phyloP scores from a whole-genome alignment of 2,329 filamentous ascomycete genomes.

The Exophiala sp. region DNA sequence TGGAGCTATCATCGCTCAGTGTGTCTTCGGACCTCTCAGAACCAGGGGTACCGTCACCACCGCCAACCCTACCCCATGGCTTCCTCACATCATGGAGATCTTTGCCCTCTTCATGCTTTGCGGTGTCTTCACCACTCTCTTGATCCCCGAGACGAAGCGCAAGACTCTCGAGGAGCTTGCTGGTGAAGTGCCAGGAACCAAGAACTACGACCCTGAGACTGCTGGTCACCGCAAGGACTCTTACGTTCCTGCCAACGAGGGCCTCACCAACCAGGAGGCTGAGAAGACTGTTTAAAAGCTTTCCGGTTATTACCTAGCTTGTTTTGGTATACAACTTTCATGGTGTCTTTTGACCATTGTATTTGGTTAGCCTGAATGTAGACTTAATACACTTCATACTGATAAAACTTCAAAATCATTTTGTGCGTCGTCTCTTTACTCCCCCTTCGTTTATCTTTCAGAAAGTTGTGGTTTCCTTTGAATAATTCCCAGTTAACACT shows the following conservation, averaged over 20 bases:
- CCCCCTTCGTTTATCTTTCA: too few species aligned
- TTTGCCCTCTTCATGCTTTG: slow-evolving; percentile 64
- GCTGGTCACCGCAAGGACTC: slow-evolving; percentile 26
- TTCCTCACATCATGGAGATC: slow-evolving; percentile 64
- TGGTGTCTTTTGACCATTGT: too few species aligned
- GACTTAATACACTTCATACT: too few species aligned
- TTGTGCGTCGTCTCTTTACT: too few species aligned
- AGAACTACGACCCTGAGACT: slow-evolving; percentile 41
- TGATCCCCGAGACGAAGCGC: slow-evolving; percentile 76
- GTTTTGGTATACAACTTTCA: too few species aligned
- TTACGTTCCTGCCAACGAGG: slow-evolving; percentile 21
- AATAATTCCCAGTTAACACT: too few species aligned
- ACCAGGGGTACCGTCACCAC: slow-evolving; percentile 53
- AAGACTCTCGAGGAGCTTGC: slow-evolving; percentile 69
- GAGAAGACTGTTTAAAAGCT: slow-evolving; percentile 8
- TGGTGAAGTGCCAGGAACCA: slow-evolving; percentile 61
- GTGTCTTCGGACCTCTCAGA: slow-evolving; percentile 61
- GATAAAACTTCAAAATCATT: too few species aligned
- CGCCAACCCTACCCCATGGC: slow-evolving; percentile 59
- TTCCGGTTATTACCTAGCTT: too few species aligned
- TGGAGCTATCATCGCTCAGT: slow-evolving; percentile 65
- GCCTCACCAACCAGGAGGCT: not conserved
- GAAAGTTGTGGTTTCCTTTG: too few species aligned
- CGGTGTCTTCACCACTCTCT: slow-evolving; percentile 63
- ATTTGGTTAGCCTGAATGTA: too few species aligned